phyloP scores from a whole-genome alignment of 768 basidiomycete genomes.

The Nidularia pulvinata region DNA sequence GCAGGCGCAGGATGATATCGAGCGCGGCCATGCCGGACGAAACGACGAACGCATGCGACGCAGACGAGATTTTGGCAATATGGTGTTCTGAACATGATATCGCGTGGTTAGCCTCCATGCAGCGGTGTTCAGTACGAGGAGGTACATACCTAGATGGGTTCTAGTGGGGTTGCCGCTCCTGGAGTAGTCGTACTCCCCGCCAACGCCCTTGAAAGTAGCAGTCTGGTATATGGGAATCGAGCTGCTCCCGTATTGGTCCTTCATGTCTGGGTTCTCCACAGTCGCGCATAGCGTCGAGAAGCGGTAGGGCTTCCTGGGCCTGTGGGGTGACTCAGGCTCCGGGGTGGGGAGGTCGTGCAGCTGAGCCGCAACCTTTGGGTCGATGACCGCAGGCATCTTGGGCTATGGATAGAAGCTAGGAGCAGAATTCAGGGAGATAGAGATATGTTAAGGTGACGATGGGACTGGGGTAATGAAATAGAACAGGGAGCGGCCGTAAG shows the following conservation, averaged over 20 bases:
- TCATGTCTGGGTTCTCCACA: conserved; percentile 88
- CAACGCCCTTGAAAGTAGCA: conserved; percentile 95
- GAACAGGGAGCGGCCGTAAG: no score
- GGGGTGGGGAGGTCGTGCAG: conserved; percentile 72
- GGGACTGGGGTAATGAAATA: no score
- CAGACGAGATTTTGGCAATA: conserved; percentile 95
- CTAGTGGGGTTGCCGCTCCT: conserved; percentile 97
- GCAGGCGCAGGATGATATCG: conserved; percentile 90
- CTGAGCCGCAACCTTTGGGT: conserved; percentile 21
- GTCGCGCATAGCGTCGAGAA: conserved; percentile 92
- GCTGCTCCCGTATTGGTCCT: conserved; percentile 95
- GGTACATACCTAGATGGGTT: conserved; percentile 79
- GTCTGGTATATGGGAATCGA: conserved; percentile 98
- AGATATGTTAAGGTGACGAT: background rate
- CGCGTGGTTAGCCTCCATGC: conserved; percentile 1
- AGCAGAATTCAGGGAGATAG: background rate
- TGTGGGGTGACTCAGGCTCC: conserved; percentile 75
- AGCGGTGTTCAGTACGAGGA: conserved; percentile 4
- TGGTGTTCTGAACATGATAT: conserved; percentile 75
- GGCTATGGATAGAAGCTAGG: background rate
- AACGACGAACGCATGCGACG: conserved; percentile 86
- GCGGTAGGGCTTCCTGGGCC: conserved; percentile 73
- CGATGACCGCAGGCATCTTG: conserved; percentile 34
- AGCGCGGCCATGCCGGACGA: conserved; percentile 99
- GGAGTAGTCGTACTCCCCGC: conserved; percentile 90